Evolutionary conservation across 352 stramenopile species (phyloP).

Genomic region (Globisporangium alternatum): DNA sequence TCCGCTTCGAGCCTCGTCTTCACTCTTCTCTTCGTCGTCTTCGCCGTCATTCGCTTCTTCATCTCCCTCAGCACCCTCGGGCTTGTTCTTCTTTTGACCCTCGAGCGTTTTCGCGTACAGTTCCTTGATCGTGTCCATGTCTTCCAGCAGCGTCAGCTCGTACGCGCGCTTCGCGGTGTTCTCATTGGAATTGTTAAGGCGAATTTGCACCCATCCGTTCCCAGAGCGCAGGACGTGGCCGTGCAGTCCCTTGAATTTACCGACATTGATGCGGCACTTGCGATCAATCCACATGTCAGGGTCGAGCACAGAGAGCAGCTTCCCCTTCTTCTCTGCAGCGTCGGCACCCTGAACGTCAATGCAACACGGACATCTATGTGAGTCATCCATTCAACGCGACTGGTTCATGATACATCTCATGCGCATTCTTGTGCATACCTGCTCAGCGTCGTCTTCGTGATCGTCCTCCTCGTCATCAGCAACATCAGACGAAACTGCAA

Average conservation of each 20-base stretch:
- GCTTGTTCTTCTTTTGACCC: slow-evolving; percentile 52
- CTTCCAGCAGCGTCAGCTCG: slow-evolving; percentile 80
- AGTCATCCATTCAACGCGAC: background rate
- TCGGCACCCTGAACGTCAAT: slow-evolving; percentile 14
- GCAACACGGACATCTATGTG: background rate
- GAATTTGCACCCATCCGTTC: slow-evolving; percentile 87
- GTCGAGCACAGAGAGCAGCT: slow-evolving; percentile 75
- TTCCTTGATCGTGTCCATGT: slow-evolving; percentile 80
- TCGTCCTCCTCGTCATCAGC: slow-evolving; percentile 35
- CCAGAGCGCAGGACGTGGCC: slow-evolving; percentile 78
- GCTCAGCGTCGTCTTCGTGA: slow-evolving; percentile 26
- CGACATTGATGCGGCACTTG: slow-evolving; percentile 84
- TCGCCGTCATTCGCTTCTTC: slow-evolving; percentile 24
- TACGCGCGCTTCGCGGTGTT: slow-evolving; percentile 88
- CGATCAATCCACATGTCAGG: slow-evolving; percentile 89
- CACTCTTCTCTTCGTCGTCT: slow-evolving; percentile 59
- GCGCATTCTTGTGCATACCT: slow-evolving; percentile 10
- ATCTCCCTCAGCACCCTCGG: slow-evolving; percentile 28
- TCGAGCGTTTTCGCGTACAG: slow-evolving; percentile 65
- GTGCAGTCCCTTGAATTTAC: slow-evolving; percentile 81
- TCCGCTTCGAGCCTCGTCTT: slow-evolving; percentile 50
- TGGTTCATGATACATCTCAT: background rate
- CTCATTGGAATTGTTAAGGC: slow-evolving; percentile 77
- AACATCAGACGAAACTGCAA: slow-evolving; percentile 31
- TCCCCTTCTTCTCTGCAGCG: slow-evolving; percentile 38